Conservation (phyloP, 1,284 basidiomycete species). For the Leccinum subrobustum region DNA sequence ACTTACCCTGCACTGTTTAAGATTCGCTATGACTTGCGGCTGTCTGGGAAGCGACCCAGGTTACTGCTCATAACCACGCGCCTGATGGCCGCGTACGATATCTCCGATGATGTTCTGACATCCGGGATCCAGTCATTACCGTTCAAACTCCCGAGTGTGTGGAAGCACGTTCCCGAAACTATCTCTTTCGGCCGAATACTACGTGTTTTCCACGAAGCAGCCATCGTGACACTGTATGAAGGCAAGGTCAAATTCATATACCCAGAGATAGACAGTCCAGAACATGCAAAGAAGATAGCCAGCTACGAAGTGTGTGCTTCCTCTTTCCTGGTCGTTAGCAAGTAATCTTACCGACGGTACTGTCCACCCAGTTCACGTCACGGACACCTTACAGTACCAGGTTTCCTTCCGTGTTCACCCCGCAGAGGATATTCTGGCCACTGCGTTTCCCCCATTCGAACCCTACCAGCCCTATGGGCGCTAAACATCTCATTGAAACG, state of each 20-base stretch:
- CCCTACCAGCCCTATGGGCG: neutral
- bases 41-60: conserved; percentile 28
- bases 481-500: conserved; percentile 21
- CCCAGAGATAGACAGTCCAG: conserved; percentile 24
- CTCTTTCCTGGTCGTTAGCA: neutral
- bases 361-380: conserved; percentile 19
- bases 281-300: conserved; percentile 17
- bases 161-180: conserved; percentile 21
- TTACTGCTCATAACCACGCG: conserved; percentile 28
- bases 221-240: conserved; percentile 29
- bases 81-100: conserved; percentile 31
- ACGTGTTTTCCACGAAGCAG: conserved; percentile 27
- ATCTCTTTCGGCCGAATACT: conserved; percentile 31
- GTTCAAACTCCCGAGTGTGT: conserved; percentile 14
- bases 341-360: neutral
- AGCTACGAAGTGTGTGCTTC: conserved; percentile 21
- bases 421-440: conserved; percentile 32
- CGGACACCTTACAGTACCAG: conserved; percentile 16
- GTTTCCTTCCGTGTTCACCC: conserved; percentile 25
- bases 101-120: conserved; percentile 22
- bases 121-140: conserved; percentile 9
- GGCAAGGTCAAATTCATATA: conserved; percentile 29
- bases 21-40: conserved; percentile 30
- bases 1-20: conserved; percentile 4
- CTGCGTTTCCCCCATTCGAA: conserved; percentile 15